Conservation (phyloP, 2,329 filamentous ascomycete species). For the Colletotrichum costaricense region DNA sequence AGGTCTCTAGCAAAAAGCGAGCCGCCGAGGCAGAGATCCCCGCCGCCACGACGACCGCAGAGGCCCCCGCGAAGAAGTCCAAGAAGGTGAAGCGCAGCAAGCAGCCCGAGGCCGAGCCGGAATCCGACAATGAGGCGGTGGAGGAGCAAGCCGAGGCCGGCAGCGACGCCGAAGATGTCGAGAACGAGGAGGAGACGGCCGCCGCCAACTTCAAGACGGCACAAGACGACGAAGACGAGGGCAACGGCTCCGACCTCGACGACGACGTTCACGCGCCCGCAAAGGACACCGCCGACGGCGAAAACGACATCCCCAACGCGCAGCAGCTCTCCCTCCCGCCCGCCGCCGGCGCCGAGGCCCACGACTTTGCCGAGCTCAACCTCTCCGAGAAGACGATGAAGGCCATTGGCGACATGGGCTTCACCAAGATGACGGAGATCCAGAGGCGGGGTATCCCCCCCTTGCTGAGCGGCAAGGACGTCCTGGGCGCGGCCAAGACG, state of each 20-base stretch:
- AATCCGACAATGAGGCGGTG: slow-evolving; percentile 42
- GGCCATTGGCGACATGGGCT: slow-evolving; percentile 91
- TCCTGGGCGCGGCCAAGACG: slow-evolving; percentile 95
- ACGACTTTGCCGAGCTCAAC: slow-evolving; percentile 83
- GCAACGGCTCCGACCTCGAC: slow-evolving; percentile 39
- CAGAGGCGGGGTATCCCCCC: slow-evolving; percentile 90
- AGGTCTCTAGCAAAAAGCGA: slow-evolving; percentile 48
- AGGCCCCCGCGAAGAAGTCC: slow-evolving; percentile 46
- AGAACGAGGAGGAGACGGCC: slow-evolving; percentile 43
- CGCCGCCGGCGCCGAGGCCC: slow-evolving; percentile 68
- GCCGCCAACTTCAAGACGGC: slow-evolving; percentile 41
- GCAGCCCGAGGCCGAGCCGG: slow-evolving; percentile 41
- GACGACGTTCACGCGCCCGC: slow-evolving; percentile 35
- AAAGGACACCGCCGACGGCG: slow-evolving; percentile 44
- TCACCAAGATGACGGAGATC: slow-evolving; percentile 95
- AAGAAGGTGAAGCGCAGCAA: slow-evolving; percentile 56
- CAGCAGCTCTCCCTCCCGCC: slow-evolving; percentile 60
- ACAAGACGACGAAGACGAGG: slow-evolving; percentile 42
- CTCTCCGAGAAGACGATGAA: slow-evolving; percentile 90
- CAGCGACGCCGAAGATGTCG: slow-evolving; percentile 44
- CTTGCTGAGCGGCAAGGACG: slow-evolving; percentile 87
- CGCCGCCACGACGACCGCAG: slow-evolving; percentile 37
- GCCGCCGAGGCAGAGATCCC: slow-evolving; percentile 46
- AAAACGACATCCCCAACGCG: slow-evolving; percentile 47
- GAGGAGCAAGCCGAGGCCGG: slow-evolving; percentile 38